Conservation (phyloP, 2,329 filamentous ascomycete genomes). For the Diaporthe sp. region DNA sequence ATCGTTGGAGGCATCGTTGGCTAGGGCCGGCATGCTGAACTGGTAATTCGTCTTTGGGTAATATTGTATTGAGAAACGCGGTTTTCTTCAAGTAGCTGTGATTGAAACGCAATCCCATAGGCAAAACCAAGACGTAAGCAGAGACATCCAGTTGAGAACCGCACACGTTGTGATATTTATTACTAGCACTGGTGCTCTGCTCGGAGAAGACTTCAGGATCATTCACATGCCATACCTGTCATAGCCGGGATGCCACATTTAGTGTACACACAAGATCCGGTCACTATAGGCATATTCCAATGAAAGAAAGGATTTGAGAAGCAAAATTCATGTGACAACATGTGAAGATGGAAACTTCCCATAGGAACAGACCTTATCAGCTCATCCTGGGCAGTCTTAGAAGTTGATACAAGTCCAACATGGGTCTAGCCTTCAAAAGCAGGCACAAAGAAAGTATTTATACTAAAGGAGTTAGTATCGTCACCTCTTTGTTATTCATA, state of each 20-base stretch:
- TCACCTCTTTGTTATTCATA: neutral
- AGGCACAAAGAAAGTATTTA: neutral
- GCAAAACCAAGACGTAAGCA: neutral
- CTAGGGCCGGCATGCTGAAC: neutral
- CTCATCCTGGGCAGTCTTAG: no score
- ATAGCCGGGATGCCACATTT: neutral
- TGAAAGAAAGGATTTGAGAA: neutral
- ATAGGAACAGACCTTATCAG: neutral
- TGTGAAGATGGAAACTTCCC: neutral
- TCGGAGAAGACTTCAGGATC: neutral
- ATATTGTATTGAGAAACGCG: neutral
- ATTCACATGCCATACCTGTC: neutral
- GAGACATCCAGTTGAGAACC: neutral
- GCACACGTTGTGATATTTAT: neutral
- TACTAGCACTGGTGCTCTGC: no score
- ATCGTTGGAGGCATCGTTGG: neutral
- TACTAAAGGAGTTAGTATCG: neutral
- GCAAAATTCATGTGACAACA: slow-evolving; percentile 1
- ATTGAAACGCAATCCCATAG: neutral
- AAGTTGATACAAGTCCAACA: neutral
- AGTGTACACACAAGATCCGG: neutral
- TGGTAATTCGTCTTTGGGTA: neutral
- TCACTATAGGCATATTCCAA: neutral
- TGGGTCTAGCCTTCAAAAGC: neutral
- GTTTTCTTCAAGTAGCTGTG: neutral